phyloP scores from a whole-genome alignment of 1,139 yeast genomes.

The Sugiyamaella paludigena region DNA sequence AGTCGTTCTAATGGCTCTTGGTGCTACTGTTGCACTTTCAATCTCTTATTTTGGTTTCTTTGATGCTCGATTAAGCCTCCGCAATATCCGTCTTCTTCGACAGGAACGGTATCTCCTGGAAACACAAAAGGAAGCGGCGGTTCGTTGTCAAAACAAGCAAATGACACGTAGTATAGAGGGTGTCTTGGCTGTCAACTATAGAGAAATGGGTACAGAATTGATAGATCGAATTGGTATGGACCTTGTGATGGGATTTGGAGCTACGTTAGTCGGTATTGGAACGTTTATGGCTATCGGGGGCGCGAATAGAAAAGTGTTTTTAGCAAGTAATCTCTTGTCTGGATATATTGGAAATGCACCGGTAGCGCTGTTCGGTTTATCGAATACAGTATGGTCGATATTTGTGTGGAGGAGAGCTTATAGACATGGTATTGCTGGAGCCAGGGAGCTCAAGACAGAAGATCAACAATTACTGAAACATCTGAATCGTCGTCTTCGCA shows the following conservation, averaged over 20 bases:
- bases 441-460: neutral
- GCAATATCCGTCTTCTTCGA: neutral
- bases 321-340: conserved; percentile 6
- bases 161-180: neutral
- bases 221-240: conserved; percentile 6
- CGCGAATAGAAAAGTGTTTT: neutral
- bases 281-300: conserved; percentile 5
- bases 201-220: conserved; percentile 1
- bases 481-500: neutral
- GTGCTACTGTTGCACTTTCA: conserved; percentile 5
- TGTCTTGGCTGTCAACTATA: neutral
- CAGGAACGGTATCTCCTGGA: neutral
- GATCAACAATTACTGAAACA: neutral
- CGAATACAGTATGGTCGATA: conserved; percentile 3
- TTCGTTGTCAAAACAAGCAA: neutral
- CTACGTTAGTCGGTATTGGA: conserved; percentile 1
- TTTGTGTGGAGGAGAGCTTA: conserved; percentile 1
- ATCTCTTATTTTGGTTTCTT: neutral
- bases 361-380: neutral
- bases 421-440: neutral
- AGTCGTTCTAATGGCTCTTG: conserved; percentile 1
- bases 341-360: conserved; percentile 8
- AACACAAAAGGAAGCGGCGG: neutral
- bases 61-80: conserved; percentile 1
- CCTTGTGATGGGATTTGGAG: conserved; percentile 7